Base-by-base conservation (phyloP, 2,329 filamentous ascomycete genomes). In the Raffaelea ambrosiae region DNA sequence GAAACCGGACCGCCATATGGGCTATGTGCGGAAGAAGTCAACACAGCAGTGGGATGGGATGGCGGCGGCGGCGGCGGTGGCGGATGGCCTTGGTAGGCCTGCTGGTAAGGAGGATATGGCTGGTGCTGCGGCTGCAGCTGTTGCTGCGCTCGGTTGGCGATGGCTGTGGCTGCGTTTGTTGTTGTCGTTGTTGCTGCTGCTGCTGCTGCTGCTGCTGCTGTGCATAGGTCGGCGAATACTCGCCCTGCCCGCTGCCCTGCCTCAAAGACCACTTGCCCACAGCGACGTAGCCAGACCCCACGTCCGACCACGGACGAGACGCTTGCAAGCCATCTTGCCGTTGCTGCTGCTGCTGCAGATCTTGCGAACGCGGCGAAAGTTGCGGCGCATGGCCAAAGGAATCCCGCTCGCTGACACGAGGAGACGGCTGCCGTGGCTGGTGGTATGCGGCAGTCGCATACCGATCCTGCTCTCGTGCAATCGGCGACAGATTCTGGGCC, bases 181-280 rank as follows among this genome's bases (percentile, higher is more conserved):
- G 16, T n/a, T n/a, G 35, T 38, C 16, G 14, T 10, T 38, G 13
- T 5, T 38, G 16, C 7, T 16, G 18, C 13, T 29, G 26, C 26
- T 29, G 46, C 18, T 38, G 40, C 10, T 35, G 42, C 16, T 39
- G 35, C 5, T 31, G 40, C 23, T 19, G 43, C 19, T 36, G 44
- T 1, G n/a, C 14, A n/a, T 43, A 18, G 3, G 36, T 26, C 11
- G 39, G 46, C 7, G 46, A 21, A n/a, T 44, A 51, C 5, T 33
- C 41, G 10, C 21, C 31, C 9, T 44, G 43, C 5, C 43, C 14
- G 2, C 31, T 41, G 20, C 35, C 11, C 13, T 47, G 43, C n/a
- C 41, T 40, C 40, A 46, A 16, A 13, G 48, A 43, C 51, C 51
- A 49, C 19, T 46, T 49, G 5, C 44, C 43, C 8, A 44, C 48